Conservation (phyloP, 495 filamentous ascomycete species). For the Xanthoparmelia taractica region DNA sequence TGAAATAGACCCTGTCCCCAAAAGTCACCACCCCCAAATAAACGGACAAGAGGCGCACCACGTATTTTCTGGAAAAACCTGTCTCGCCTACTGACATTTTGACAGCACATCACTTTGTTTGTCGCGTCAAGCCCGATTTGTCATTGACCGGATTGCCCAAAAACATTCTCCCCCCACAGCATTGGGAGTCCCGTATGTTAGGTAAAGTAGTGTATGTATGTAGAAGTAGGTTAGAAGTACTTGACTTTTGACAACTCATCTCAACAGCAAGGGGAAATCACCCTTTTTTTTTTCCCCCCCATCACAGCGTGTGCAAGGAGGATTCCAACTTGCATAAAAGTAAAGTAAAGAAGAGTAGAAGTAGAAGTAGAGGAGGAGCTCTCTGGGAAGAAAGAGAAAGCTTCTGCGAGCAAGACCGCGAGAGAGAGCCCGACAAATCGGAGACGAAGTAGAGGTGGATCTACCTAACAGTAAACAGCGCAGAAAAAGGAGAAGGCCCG, state of each 20-base stretch:
- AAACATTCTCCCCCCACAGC: too few relatives aligned
- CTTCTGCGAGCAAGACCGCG: slow-evolving; percentile 5
- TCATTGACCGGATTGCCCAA: background rate
- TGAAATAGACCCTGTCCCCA: background rate
- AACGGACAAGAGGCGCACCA: slow-evolving; percentile 17
- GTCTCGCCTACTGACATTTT: slow-evolving; percentile 6
- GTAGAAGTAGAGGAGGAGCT: background rate
- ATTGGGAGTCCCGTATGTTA: too few relatives aligned
- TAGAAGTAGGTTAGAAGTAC: too few relatives aligned
- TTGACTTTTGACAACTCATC: too few relatives aligned
- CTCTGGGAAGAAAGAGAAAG: background rate
- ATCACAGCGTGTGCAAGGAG: too few relatives aligned
- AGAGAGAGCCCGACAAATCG: slow-evolving; percentile 5
- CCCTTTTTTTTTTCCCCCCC: background rate
- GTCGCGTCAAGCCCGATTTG: slow-evolving; percentile 7
- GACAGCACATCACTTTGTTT: slow-evolving; percentile 12
- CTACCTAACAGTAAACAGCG: background rate
- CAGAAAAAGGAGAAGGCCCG: background rate
- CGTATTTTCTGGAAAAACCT: background rate
- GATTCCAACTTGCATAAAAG: too few relatives aligned
- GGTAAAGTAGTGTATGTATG: too few relatives aligned
- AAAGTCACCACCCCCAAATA: too few relatives aligned
- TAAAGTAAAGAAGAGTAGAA: too few relatives aligned
- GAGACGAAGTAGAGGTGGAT: slow-evolving; percentile 15
- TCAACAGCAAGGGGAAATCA: background rate